Base-by-base conservation (phyloP, 805 yeast genomes). In the Henningerozyma blattae region DNA sequence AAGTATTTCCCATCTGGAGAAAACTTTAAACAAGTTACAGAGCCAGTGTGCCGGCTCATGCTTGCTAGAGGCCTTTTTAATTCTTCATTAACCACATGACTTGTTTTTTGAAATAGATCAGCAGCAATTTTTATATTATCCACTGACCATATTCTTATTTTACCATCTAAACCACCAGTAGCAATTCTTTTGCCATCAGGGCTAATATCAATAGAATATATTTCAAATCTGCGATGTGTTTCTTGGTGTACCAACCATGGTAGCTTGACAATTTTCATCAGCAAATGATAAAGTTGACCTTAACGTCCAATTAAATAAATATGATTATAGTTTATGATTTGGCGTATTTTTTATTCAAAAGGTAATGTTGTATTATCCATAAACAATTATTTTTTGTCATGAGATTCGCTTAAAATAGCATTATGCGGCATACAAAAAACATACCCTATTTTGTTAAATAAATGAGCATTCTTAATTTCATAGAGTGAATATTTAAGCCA, bases 31-130 rank as follows among this genome's bases (percentile, higher is more conserved):
- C 85, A 78, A 1, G 98, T 91, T 4, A 91, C 96, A 2, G 95
- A 95, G 32, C 98, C 99, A 16, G 91, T 85, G 52, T 91, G 98
- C 35, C 95, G 70, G 26, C 91, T 78, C 94, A 91, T 84, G 18
- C 91, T 78, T 37, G 94, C 84, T 14, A 87, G 57, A 4, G 94
- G 94, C 19, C 70, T 55, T 46, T 47, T 41, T 36, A 41, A 34
- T 2, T 48, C 51, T 2, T 45, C 50, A 4, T 41, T 43, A 27
- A 43, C 30, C 6, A 38, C 22, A 8, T 33, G 30, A 27, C 34
- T 30, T 18, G 28, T 28, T n/a, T 20, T 19, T 4, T 29, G 16
- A 24, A 12, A 24, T 10, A n/a, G 6, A 9, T 25, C 27, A 3
- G 57, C 54, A 44, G 66, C 74, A 28, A 64, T 59, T 10, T 27